phyloP scores from a whole-genome alignment of 2,329 filamentous ascomycete species.

The Neopestalotiopsis rosae region DNA sequence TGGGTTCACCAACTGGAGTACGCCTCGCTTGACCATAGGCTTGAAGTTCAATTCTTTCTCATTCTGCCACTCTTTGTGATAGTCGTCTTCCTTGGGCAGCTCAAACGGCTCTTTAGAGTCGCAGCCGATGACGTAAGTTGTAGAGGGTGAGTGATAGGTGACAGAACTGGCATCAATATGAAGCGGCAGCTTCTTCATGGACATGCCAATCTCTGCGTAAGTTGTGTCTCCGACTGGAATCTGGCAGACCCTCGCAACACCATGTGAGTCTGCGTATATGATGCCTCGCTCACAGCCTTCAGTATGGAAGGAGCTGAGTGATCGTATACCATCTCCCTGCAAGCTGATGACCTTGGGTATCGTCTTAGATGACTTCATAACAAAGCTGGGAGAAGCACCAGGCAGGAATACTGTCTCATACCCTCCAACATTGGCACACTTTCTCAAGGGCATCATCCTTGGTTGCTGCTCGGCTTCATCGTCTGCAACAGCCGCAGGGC shows the following conservation, averaged over 20 bases:
- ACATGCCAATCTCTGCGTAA: slow-evolving; percentile 77
- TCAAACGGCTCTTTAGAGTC: slow-evolving; percentile 74
- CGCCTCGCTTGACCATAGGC: slow-evolving; percentile 74
- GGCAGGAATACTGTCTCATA: slow-evolving; percentile 85
- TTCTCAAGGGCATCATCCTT: slow-evolving; percentile 59
- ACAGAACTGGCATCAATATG: slow-evolving; percentile 74
- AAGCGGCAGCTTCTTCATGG: slow-evolving; percentile 73
- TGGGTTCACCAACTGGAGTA: slow-evolving; percentile 80
- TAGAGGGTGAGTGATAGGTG: slow-evolving; percentile 76
- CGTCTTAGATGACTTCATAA: slow-evolving; percentile 82
- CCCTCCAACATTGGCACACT: slow-evolving; percentile 71
- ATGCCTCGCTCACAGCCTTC: slow-evolving; percentile 81
- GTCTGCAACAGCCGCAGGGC: slow-evolving; percentile 53
- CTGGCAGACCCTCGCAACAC: slow-evolving; percentile 76
- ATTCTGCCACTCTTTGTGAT: slow-evolving; percentile 79
- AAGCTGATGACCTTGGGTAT: slow-evolving; percentile 77
- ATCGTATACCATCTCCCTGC: slow-evolving; percentile 69
- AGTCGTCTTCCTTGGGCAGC: slow-evolving; percentile 84
- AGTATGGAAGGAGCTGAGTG: slow-evolving; percentile 78
- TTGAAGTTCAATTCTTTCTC: slow-evolving; percentile 69
- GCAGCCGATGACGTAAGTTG: slow-evolving; percentile 79
- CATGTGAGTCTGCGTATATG: slow-evolving; percentile 76
- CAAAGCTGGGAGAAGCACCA: slow-evolving; percentile 78
- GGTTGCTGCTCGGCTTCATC: slow-evolving; percentile 54
- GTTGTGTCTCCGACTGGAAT: slow-evolving; percentile 67